Evolutionary conservation across 345 rosid genomes (phyloP).

Genomic region (Anacardium occidentale): DNA sequence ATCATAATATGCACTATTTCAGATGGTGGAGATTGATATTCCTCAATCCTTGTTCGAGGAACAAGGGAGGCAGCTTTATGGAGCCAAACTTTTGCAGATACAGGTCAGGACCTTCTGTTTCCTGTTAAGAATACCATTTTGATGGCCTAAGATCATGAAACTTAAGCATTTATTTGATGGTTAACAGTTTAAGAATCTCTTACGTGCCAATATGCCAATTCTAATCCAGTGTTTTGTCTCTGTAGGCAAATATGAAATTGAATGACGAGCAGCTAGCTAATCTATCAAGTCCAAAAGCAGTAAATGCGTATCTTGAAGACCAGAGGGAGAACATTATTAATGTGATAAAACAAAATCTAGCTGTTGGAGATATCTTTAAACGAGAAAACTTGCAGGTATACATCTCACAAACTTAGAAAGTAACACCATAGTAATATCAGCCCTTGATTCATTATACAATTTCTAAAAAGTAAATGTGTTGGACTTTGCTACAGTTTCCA

Average conservation of each 20-base stretch:
- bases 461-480: background rate
- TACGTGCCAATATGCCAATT: background rate
- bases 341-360: slow-evolving; percentile 67
- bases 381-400: slow-evolving; percentile 74
- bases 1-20: slow-evolving; percentile 6
- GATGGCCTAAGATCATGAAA: background rate
- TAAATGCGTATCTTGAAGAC: slow-evolving; percentile 66
- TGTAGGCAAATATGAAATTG: slow-evolving; percentile 72
- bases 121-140: background rate
- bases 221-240: slow-evolving; percentile 17
- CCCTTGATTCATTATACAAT: background rate
- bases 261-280: slow-evolving; percentile 72
- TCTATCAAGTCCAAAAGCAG: slow-evolving; percentile 78
- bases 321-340: slow-evolving; percentile 62
- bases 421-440: background rate
- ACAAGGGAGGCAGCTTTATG: slow-evolving; percentile 93
- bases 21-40: slow-evolving; percentile 93
- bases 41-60: slow-evolving; percentile 90
- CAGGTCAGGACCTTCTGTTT: slow-evolving; percentile 50
- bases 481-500: slow-evolving; percentile 50
- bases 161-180: background rate
- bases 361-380: slow-evolving; percentile 77
- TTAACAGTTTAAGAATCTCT: background rate
- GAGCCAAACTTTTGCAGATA: slow-evolving; percentile 77
- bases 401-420: background rate